Conservation (phyloP, 2,329 filamentous ascomycete genomes). For the Aureobasidium subglaciale region DNA sequence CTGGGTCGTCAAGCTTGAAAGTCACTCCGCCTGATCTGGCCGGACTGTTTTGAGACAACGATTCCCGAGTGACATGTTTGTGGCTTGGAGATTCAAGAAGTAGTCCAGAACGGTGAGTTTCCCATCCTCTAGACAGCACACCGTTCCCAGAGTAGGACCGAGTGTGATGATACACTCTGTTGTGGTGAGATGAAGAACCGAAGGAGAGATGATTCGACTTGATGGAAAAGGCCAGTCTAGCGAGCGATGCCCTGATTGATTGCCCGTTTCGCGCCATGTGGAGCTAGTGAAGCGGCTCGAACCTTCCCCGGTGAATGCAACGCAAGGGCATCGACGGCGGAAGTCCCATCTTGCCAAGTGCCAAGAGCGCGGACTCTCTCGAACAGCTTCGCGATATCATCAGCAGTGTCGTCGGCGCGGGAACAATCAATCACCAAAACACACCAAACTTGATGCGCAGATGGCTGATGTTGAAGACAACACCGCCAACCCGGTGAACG, state of each 20-base stretch:
- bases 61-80: not conserved
- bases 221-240: not conserved
- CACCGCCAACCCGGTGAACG: slow-evolving; percentile 58
- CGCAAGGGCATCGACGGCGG: not conserved
- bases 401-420: not conserved
- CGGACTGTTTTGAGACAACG: not conserved
- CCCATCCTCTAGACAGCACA: not conserved
- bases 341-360: not conserved
- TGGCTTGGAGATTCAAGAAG: not conserved
- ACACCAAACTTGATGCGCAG: slow-evolving; percentile 11
- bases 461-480: slow-evolving; percentile 79
- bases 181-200: not conserved
- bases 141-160: not conserved
- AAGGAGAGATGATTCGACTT: not conserved
- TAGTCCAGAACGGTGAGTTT: not conserved
- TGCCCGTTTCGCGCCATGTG: slow-evolving; percentile 12
- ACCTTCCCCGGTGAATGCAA: slow-evolving; percentile 5
- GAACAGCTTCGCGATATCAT: slow-evolving; percentile 3
- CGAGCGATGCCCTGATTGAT: not conserved
- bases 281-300: slow-evolving; percentile 10
- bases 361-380: not conserved
- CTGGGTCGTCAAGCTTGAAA: not conserved
- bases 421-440: not conserved
- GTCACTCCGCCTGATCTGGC: not conserved
- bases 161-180: not conserved